Evolutionary conservation across 768 basidiomycete species (phyloP).

Genomic region (Floccularia luteovirens): DNA sequence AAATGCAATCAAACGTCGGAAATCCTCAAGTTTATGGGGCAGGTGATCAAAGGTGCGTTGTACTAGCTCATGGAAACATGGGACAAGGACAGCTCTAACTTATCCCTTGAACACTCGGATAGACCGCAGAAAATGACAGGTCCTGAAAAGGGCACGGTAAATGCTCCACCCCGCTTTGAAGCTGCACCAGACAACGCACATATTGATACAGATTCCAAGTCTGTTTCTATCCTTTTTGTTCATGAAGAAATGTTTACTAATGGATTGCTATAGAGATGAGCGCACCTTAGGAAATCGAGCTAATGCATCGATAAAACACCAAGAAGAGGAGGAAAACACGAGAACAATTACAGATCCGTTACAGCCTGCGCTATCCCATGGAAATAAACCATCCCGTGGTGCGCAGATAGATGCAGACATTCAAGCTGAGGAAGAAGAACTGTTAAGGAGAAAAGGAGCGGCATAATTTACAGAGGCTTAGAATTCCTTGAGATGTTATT

Average conservation of each 20-base stretch:
- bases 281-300: slow-evolving; percentile 32
- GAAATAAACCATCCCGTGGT: slow-evolving; percentile 49
- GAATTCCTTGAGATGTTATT: too few relatives aligned
- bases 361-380: slow-evolving; percentile 42
- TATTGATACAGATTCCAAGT: slow-evolving; percentile 34
- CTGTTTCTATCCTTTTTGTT: slow-evolving; percentile 5
- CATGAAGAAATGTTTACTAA: background rate
- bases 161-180: slow-evolving; percentile 18
- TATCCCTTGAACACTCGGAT: background rate
- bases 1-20: slow-evolving; percentile 47
- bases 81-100: background rate
- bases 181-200: slow-evolving; percentile 25
- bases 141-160: slow-evolving; percentile 7
- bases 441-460: slow-evolving; percentile 33
- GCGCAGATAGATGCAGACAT: slow-evolving; percentile 53
- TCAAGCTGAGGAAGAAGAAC: slow-evolving; percentile 42
- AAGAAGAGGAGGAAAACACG: slow-evolving; percentile 21
- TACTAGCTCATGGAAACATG: too few relatives aligned
- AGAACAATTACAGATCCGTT: slow-evolving; percentile 35
- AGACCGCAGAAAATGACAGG: slow-evolving; percentile 7
- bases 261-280: slow-evolving; percentile 25
- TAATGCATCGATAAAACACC: slow-evolving; percentile 19
- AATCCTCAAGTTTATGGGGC: slow-evolving; percentile 38
- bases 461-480: slow-evolving; percentile 2
- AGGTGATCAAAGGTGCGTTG: slow-evolving; percentile 39